phyloP scores from a whole-genome alignment of 306 rosid genomes.

The Phaseolus lunatus region DNA sequence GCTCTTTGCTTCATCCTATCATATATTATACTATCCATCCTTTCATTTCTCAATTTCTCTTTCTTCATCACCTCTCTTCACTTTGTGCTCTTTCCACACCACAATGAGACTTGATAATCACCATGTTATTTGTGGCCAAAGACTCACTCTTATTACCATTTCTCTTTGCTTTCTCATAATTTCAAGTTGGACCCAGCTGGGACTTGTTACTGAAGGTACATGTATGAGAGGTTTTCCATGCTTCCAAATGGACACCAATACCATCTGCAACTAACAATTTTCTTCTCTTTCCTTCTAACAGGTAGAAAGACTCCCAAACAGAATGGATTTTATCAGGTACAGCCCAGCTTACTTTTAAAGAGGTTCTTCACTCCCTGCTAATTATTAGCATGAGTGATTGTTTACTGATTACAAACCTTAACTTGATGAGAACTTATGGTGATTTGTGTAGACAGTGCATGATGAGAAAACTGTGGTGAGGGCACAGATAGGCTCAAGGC shows the following conservation, averaged over 20 bases:
- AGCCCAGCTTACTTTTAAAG: background rate
- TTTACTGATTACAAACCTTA: background rate
- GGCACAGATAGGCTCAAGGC: slow-evolving; percentile 82
- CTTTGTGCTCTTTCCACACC: slow-evolving; percentile 14
- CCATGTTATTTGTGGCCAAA: slow-evolving; percentile 43
- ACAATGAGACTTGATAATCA: slow-evolving; percentile 54
- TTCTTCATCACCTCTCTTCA: slow-evolving; percentile 37
- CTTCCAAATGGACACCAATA: slow-evolving; percentile 15
- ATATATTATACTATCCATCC: slow-evolving; percentile 19
- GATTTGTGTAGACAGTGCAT: slow-evolving; percentile 49
- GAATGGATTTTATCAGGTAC: slow-evolving; percentile 56
- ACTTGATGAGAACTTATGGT: background rate
- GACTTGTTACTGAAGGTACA: slow-evolving; percentile 73
- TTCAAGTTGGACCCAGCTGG: slow-evolving; percentile 63
- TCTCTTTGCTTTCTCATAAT: slow-evolving; percentile 62
- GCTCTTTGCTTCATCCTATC: slow-evolving; percentile 25
- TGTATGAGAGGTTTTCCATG: slow-evolving; percentile 10
- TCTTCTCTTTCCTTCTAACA: slow-evolving; percentile 47
- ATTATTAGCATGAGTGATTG: slow-evolving; percentile 5
- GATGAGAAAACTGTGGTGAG: slow-evolving; percentile 63
- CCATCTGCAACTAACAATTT: slow-evolving; percentile 11
- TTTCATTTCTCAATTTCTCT: slow-evolving; percentile 25
- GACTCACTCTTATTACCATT: slow-evolving; percentile 44
- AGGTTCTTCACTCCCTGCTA: background rate
- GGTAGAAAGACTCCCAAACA: slow-evolving; percentile 57